phyloP scores from a whole-genome alignment of 768 basidiomycete species.

The Tulasnella calospora region DNA sequence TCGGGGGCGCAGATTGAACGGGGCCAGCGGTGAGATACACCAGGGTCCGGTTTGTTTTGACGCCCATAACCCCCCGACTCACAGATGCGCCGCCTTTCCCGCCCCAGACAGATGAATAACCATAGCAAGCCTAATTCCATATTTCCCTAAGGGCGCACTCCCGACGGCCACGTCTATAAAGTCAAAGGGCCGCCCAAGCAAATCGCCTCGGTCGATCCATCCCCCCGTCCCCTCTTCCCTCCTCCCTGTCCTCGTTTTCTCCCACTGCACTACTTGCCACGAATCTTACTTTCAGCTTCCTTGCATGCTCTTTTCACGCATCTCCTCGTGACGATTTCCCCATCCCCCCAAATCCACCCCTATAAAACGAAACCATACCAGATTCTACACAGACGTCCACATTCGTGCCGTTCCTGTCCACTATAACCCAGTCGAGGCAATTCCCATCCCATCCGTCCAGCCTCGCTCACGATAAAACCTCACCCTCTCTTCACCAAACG shows the following conservation, averaged over 20 bases:
- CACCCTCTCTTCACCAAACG: not conserved
- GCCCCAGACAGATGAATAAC: not conserved
- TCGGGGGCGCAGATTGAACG: not conserved
- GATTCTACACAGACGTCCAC: not conserved
- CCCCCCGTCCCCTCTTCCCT: not conserved
- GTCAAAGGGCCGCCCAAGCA: not conserved
- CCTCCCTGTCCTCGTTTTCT: not conserved
- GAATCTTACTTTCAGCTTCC: not conserved
- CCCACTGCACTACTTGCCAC: not conserved
- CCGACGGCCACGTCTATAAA: not conserved
- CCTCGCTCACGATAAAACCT: not conserved
- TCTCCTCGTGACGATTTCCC: not conserved
- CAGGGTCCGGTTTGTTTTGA: not conserved
- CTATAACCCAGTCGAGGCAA: not conserved
- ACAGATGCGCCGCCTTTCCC: not conserved
- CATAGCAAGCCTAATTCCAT: not conserved
- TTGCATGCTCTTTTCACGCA: not conserved
- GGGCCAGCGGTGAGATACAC: not conserved
- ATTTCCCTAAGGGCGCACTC: not conserved
- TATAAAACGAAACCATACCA: not conserved
- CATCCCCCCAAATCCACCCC: not conserved
- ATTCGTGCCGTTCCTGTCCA: not conserved
- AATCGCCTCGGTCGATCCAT: not conserved
- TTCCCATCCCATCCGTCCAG: not conserved
- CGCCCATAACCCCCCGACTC: not conserved